phyloP scores from a whole-genome alignment of 345 rosid genomes.

The Bruguiera parviflora region DNA sequence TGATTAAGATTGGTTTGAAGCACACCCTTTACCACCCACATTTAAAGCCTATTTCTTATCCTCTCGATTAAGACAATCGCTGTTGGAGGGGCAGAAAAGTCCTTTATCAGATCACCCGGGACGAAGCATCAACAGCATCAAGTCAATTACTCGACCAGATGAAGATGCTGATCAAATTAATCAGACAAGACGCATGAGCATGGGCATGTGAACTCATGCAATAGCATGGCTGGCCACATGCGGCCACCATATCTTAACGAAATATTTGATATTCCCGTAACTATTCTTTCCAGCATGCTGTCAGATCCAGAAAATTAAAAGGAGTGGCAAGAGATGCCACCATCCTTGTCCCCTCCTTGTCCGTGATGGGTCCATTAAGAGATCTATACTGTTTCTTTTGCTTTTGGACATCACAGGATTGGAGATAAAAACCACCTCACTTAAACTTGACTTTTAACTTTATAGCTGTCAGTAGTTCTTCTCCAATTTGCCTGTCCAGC shows the following conservation, averaged over 20 bases:
- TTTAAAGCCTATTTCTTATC: not conserved
- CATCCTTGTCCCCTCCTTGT: slow-evolving; percentile 20
- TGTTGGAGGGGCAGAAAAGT: slow-evolving; percentile 6
- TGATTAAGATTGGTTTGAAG: not conserved
- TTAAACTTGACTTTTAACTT: no score
- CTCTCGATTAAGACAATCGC: not conserved
- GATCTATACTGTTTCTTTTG: not conserved
- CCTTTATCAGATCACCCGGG: not conserved
- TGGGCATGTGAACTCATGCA: slow-evolving; percentile 11
- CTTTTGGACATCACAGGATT: no score
- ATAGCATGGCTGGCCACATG: slow-evolving; percentile 31
- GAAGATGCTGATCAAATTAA: not conserved
- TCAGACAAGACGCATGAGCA: not conserved
- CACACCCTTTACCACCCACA: slow-evolving; percentile 1
- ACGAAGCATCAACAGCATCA: not conserved
- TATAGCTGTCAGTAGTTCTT: no score
- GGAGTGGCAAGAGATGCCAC: slow-evolving; percentile 24
- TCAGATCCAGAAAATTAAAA: slow-evolving; percentile 24
- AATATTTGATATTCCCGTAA: not conserved
- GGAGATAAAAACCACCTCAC: no score
- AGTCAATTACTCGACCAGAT: not conserved
- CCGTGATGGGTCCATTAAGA: not conserved
- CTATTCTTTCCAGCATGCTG: slow-evolving; percentile 12
- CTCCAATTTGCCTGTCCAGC: no score
- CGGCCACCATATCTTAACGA: slow-evolving; percentile 5